Percentiles rank a stretch among this genome's conserved stretches.
Conservation (phyloP, 2,329 filamentous ascomycete genomes). For the Venturia pyrina region DNA sequence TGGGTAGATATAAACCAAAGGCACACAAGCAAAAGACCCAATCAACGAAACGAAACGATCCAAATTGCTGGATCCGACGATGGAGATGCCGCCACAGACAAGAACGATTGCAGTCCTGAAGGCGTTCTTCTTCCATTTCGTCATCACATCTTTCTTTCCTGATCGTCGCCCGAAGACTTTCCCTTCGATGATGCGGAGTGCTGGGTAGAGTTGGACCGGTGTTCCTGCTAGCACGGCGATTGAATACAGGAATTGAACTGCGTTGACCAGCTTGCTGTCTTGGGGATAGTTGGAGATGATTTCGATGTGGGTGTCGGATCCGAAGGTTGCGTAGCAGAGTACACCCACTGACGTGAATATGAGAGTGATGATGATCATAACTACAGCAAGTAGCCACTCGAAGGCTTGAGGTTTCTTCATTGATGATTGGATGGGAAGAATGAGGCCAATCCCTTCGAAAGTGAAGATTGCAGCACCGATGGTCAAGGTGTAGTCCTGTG, state of each 20-base stretch:
- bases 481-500: conserved; percentile 57
- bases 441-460: conserved; percentile 68
- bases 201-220: conserved; percentile 66
- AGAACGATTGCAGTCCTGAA: conserved; percentile 49
- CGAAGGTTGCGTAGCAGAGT: conserved; percentile 66
- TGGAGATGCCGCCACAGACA: conserved; percentile 50
- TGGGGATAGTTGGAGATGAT: conserved; percentile 71
- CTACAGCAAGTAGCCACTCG: conserved; percentile 51
- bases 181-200: conserved; percentile 60
- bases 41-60: conserved; percentile 69
- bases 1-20: conserved; percentile 68
- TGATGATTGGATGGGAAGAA: conserved; percentile 65
- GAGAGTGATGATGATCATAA: conserved; percentile 65
- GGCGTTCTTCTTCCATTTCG: conserved; percentile 69
- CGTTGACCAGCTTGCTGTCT: conserved; percentile 60
- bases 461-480: conserved; percentile 68
- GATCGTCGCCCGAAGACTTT: conserved; percentile 55
- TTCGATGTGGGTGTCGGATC: conserved; percentile 57
- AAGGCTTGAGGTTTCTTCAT: conserved; percentile 64
- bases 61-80: conserved; percentile 56
- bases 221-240: conserved; percentile 63
- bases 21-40: conserved; percentile 65
- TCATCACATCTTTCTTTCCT: conserved; percentile 52
- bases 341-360: conserved; percentile 64
- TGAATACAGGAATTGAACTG: conserved; percentile 65